Percentiles rank a stretch among this genome's conserved stretches.
phyloP scores from a whole-genome alignment of 1,139 yeast species.

The Blastobotrys elegans region DNA sequence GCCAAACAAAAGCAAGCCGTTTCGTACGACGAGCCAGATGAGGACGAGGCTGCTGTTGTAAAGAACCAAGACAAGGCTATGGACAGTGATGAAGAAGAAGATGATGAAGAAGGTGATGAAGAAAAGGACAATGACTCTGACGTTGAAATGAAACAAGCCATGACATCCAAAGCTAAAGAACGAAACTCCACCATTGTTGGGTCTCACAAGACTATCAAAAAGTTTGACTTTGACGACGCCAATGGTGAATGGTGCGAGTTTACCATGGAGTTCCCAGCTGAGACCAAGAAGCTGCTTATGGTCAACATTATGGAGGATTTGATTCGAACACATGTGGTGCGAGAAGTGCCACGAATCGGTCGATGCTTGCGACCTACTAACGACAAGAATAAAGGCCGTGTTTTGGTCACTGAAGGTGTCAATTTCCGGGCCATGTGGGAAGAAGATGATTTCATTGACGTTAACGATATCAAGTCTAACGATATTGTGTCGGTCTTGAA shows the following conservation, averaged over 20 bases:
- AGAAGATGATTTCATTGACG: conserved; percentile 85
- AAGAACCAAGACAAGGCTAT: conserved; percentile 51
- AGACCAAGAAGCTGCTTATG: conserved; percentile 91
- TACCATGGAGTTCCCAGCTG: conserved; percentile 75
- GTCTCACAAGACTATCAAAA: conserved; percentile 64
- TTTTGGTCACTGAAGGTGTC: conserved; percentile 94
- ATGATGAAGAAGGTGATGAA: conserved; percentile 35
- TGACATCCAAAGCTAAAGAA: conserved; percentile 64
- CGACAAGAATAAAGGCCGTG: conserved; percentile 52
- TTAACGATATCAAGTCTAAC: conserved; percentile 82
- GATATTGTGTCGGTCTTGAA: conserved; percentile 86
- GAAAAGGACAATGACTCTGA: conserved; percentile 28
- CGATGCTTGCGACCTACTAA: conserved; percentile 86
- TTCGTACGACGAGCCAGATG: conserved; percentile 92
- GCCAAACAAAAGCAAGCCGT: conserved; percentile 75
- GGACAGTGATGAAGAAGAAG: conserved; percentile 37
- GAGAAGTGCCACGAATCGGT: conserved; percentile 87
- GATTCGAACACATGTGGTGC: conserved; percentile 84
- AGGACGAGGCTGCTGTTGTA: conserved; percentile 85
- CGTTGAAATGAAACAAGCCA: conserved; percentile 23
- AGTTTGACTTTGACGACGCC: conserved; percentile 85
- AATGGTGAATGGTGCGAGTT: conserved; percentile 92
- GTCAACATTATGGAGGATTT: conserved; percentile 92
- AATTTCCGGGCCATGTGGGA: conserved; percentile 98
- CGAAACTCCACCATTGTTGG: conserved; percentile 81